Base-by-base conservation (phyloP, 169 alveolate genomes). In the Theileria annulata region DNA sequence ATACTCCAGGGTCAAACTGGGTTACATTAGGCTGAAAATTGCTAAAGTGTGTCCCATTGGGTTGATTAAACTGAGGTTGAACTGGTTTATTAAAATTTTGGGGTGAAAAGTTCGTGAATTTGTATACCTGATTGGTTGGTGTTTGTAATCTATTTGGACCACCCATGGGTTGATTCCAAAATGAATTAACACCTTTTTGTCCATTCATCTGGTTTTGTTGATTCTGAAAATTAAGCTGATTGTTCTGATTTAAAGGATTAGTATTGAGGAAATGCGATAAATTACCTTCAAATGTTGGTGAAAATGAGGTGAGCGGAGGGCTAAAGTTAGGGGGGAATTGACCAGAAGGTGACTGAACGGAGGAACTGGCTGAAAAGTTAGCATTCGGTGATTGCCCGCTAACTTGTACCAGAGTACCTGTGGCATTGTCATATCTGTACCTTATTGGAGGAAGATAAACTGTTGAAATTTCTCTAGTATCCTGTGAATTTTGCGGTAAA, bases 371-470 rank as follows among this genome's bases (percentile, higher is more conserved):
- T 42, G 69, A 17, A 42, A 42, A 42, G 51, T 42, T 42, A 42
- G 15, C 51, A 42, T 42, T 42, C 51, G 6, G 71, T n/a, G 86
- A 75, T 37, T 58, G 64, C 15, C 56, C 74, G 23, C 75, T 28
- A 25, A 77, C 48, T 73, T 76, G 87, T 23, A 84, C 63, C 78
- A 71, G 35, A 31, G 71, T 76, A 3, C 87, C 90, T 0, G 90
- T 77, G 15, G 35, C 75, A 27, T 64, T 58, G 67, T 84, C 90
- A 31, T 84, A 84, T 31, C 81, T 77, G 58, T 77, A 84, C 71
- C 74, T 71, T 21, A 77, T 70, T 42, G 90, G 90, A 31, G 90
- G 90, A 13, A 84, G 83, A 60, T 84, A 84, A 68, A 84, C 79
- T 37, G 90, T 64, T 10, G 86, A 85, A n/a, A 77, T 67, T 69